Base-by-base conservation (phyloP, 1,284 basidiomycete genomes). In the Afroboletus lepidellus region DNA sequence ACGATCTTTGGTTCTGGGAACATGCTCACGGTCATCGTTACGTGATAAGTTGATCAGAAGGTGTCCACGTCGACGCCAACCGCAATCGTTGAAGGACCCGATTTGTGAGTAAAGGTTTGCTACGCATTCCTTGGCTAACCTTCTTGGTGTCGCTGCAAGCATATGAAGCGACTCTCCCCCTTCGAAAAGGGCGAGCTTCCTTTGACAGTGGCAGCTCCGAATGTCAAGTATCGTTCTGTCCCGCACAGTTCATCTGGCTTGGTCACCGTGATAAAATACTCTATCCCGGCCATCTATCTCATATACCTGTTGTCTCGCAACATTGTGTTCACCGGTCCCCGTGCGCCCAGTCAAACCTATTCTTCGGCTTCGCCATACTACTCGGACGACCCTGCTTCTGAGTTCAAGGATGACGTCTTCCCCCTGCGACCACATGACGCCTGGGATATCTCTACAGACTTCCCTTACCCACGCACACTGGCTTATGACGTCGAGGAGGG, bases 381-480 rank as follows among this genome's bases (percentile, higher is more conserved):
- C 16, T 30, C 29, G 29, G 61, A 71, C 34, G 61, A 71, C 33
- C 72, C 73, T 4, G 71, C 71, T n/a, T 70, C 69, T 48, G 70
- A 74, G 41, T 80, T 79, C 83, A 72, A 74, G 57, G 80, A 88
- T 63, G 74, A 87, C 51, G 62, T 81, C 20, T 89, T 81, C 74
- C 86, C 86, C 24, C 66, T 86, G 24, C 82, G 83, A 36, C 72
- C 75, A 46, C 83, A 79, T 50, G 80, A 79, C 3, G 73, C 79
- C 23, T 89, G 86, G 85, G 86, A 89, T 60, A 88, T 89, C 54
- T 87, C 86, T 18, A 87, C 84, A n/a, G 82, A 87, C 69, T 87
- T 80, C 60, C 74, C 78, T n/a, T 80, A 81, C 67, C 81, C 84
- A 1, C 80, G 85, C 25, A 70, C 69, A 21, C 71, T 87, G n/a